Percentiles rank a stretch among this genome's conserved stretches.
These are phyloP conservation scores for Metarhizium guizhouense DNA, from an alignment of 2,329 filamentous ascomycete genomes.

Conservation along the genomic window DNA sequence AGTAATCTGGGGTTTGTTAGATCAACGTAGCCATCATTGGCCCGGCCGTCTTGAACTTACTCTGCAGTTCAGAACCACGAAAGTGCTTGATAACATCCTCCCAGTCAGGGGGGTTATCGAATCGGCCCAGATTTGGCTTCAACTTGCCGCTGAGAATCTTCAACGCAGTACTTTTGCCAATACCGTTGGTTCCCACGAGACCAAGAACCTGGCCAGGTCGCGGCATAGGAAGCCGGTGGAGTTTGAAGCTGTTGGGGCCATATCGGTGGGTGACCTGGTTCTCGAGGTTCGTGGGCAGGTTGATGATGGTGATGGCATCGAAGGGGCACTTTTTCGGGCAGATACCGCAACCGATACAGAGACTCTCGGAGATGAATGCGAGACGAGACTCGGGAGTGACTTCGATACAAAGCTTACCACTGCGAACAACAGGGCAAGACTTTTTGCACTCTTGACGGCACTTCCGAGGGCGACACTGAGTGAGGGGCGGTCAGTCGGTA, in stretches of 20 bases:
- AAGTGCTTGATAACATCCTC: constrained; percentile 98
- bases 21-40: neutral
- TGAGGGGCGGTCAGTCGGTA: constrained; percentile 19
- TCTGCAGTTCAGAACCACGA: constrained; percentile 93
- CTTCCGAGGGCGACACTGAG: constrained; percentile 48
- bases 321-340: constrained; percentile 99
- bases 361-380: constrained; percentile 92
- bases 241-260: constrained; percentile 99
- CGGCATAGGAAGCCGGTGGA: constrained; percentile 92
- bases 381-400: constrained; percentile 82
- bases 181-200: constrained; percentile 98
- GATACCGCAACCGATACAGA: constrained; percentile 98
- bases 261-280: constrained; percentile 97
- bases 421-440: constrained; percentile 92
- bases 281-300: constrained; percentile 97
- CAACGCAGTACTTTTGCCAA: constrained; percentile 98
- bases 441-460: constrained; percentile 99
- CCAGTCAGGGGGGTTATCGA: constrained; percentile 97
- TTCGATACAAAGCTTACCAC: constrained; percentile 96
- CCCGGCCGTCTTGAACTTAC: constrained; percentile 40
- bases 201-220: constrained; percentile 91
- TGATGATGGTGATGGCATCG: constrained; percentile 99
- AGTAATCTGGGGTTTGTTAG: constrained; percentile 57
- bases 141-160: constrained; percentile 98
- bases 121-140: constrained; percentile 93